Percentiles rank a stretch among this genome's conserved stretches.
Evolutionary conservation across 441 rosid genomes (phyloP).

Genomic region (Croton laevigatus): DNA sequence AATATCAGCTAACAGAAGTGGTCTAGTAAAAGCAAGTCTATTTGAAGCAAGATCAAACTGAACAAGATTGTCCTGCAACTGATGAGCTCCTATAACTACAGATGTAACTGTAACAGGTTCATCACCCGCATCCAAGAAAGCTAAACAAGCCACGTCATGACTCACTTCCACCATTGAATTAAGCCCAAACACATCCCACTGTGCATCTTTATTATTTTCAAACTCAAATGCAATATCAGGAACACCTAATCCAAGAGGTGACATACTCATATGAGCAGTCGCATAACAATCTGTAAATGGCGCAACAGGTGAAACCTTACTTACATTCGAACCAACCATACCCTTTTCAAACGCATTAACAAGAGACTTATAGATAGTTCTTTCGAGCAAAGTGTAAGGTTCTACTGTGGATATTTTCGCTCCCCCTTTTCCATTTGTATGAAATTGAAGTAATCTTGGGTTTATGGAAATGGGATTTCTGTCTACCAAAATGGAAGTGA

Average conservation of each 20-base stretch:
- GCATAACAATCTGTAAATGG: slow-evolving; percentile 13
- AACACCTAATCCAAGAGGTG: slow-evolving; percentile 12
- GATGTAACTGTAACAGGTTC: neutral
- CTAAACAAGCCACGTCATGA: slow-evolving; percentile 20
- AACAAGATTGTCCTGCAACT: neutral
- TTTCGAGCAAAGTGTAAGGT: slow-evolving; percentile 20
- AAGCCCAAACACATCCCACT: slow-evolving; percentile 17
- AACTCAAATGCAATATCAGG: slow-evolving; percentile 16
- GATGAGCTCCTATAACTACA: slow-evolving; percentile 19
- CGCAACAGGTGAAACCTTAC: slow-evolving; percentile 6
- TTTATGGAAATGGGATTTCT: slow-evolving; percentile 17
- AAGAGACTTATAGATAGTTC: slow-evolving; percentile 10
- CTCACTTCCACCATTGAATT: slow-evolving; percentile 24
- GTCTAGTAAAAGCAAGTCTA: slow-evolving; percentile 10
- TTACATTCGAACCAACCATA: slow-evolving; percentile 6
- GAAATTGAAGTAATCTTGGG: slow-evolving; percentile 18
- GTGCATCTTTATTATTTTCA: slow-evolving; percentile 11
- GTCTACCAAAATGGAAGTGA: slow-evolving; percentile 24
- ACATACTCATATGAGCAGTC: neutral
- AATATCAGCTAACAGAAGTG: slow-evolving; percentile 2
- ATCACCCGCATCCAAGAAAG: slow-evolving; percentile 16
- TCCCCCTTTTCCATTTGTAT: slow-evolving; percentile 15
- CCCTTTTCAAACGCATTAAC: slow-evolving; percentile 14
- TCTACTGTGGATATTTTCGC: slow-evolving; percentile 14
- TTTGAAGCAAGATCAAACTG: slow-evolving; percentile 19